Evolutionary conservation across 805 yeast species (phyloP), one percentile per base, ranked within the genome.

Genomic region (Zygotorulaspora florentina): DNA sequence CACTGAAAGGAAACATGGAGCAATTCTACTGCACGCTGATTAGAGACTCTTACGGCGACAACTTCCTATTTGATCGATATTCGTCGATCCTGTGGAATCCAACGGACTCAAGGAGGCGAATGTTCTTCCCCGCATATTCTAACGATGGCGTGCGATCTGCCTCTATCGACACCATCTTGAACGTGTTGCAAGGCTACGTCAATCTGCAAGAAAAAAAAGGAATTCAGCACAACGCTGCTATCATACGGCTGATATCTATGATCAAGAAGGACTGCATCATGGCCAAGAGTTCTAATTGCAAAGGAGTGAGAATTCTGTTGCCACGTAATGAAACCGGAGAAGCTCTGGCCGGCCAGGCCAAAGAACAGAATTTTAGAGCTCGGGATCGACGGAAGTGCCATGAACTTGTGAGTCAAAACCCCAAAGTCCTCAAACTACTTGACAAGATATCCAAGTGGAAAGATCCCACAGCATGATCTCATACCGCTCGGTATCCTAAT

Each of bases 161-260:
- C 11, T 52, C 63, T 3, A 35, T 63, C 13, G 57, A 54, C 7
- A 62, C 65, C 2, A 45, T 61, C 8, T 38, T 56, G 6, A 47
- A 46, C 18, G 55, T 61, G 2, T 43, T 64, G 10, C 45, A 57
- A 40, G 56, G 61, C 34, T 52, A 50, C 38, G 35, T 53, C 23
- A 28, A 39, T 11, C 40, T 57, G 31, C 43, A 49, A 25, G 48
- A 52, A 31, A 35, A 34, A 5, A 35, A 41, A 37, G 38, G 46
- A 40, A 39, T 29, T 25, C 45, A 39, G 27, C 51, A 51, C 36
- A 53, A 51, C 39, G 53, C 55, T n/a, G 52, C 52, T 15, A 50
- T 61, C 12, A 33, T 61, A 8, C 48, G 52, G 26, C 49, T 64
- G 9, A 51, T 64, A 3, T 57, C 62, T 20, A 52, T 62, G 55